Evolutionary conservation across 169 alveolate genomes (phyloP).

Genomic region (Cystoisospora suis): DNA sequence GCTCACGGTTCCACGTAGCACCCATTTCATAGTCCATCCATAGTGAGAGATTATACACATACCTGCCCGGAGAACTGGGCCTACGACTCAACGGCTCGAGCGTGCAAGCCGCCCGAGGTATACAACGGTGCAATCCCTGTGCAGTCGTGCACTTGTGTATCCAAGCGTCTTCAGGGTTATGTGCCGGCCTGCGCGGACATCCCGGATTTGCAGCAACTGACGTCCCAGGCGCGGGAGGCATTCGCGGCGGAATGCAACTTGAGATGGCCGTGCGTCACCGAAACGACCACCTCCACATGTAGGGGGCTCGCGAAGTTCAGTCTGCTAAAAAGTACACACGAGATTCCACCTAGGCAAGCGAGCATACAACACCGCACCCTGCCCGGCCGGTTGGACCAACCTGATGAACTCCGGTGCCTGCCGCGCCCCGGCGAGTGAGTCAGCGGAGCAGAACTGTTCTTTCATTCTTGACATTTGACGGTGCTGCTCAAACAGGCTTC

Average conservation of each 20-base stretch:
- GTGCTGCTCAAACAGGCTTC: not conserved
- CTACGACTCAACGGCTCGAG: constrained; percentile 4
- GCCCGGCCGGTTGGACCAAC: constrained; percentile 44
- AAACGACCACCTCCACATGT: not conserved
- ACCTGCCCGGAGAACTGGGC: constrained; percentile 47
- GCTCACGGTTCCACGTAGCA: too few relatives aligned
- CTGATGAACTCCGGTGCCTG: constrained; percentile 32
- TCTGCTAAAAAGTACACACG: too few relatives aligned
- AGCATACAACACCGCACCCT: constrained; percentile 26
- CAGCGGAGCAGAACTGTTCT: too few relatives aligned
- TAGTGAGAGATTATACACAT: constrained; percentile 37
- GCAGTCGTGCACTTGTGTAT: not conserved
- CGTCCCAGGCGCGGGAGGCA: constrained; percentile 7
- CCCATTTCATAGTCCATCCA: not conserved
- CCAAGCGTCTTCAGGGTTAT: not conserved
- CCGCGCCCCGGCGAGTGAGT: constrained; percentile 22
- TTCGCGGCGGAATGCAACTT: constrained; percentile 16
- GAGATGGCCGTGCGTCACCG: constrained; percentile 14
- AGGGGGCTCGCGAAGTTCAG: too few relatives aligned
- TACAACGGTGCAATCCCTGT: not conserved
- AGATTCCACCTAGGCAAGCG: too few relatives aligned
- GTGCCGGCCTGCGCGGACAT: not conserved
- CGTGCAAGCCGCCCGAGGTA: constrained; percentile 49
- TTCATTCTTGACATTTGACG: not conserved
- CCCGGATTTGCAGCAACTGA: constrained; percentile 10